A percentile compares a stretch with the other conserved stretches of the same genome.
Evolutionary conservation across 2,329 filamentous ascomycete genomes (phyloP).

Genomic region (Dothideomycetes sp.): DNA sequence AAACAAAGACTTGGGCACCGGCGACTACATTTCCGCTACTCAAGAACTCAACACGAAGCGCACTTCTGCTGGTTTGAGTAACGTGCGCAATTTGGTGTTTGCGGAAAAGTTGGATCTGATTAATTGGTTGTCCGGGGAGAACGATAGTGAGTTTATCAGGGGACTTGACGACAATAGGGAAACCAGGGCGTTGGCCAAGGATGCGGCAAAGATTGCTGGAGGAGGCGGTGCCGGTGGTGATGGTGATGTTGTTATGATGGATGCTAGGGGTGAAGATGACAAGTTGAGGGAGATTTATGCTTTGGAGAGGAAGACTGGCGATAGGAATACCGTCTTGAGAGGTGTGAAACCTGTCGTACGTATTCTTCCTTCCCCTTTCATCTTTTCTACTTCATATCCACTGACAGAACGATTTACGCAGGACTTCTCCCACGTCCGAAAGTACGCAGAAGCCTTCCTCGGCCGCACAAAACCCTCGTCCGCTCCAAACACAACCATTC

Average conservation of each 20-base stretch:
- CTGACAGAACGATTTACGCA: conserved; percentile 30
- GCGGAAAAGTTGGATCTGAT: conserved; percentile 86
- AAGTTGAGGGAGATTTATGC: conserved; percentile 81
- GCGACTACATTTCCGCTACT: conserved; percentile 81
- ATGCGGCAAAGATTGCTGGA: conserved; percentile 32
- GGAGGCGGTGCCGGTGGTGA: conserved; percentile 21
- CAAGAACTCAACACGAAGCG: conserved; percentile 74
- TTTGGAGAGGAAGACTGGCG: conserved; percentile 82
- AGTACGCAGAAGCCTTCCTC: conserved; percentile 71
- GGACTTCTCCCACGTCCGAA: conserved; percentile 93
- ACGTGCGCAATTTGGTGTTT: conserved; percentile 82
- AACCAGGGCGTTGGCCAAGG: conserved; percentile 44
- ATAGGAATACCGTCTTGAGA: conserved; percentile 78
- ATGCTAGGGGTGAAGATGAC: conserved; percentile 55
- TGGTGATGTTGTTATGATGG: conserved; percentile 30
- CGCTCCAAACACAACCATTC: conserved; percentile 22
- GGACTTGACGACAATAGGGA: conserved; percentile 58
- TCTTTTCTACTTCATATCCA: neutral
- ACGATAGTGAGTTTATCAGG: conserved; percentile 82
- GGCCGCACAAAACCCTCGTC: conserved; percentile 37
- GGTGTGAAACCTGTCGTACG: conserved; percentile 82
- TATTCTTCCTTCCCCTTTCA: conserved; percentile 14
- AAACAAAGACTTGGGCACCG: conserved; percentile 81
- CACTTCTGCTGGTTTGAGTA: conserved; percentile 43
- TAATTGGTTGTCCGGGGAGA: conserved; percentile 82